Evolutionary conservation across 352 stramenopile species (phyloP), one percentile per base, ranked within the genome.

Genomic region (Aphanomyces cochlioides): DNA sequence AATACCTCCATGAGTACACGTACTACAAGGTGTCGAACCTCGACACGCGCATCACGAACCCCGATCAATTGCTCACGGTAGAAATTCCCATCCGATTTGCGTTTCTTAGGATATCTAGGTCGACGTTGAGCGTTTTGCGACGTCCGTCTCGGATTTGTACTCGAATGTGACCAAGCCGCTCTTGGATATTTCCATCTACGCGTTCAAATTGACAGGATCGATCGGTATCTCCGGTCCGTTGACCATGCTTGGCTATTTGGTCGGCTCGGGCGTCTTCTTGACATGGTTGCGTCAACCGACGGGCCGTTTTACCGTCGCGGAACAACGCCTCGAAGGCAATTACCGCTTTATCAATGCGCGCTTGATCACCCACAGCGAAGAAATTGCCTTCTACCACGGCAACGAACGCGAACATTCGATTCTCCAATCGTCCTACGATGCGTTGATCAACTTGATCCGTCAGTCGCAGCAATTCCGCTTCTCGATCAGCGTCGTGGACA

Each of bases 21-120:
- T 96, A 92, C 78, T 97, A 96, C 81, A 93, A 93, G 59, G 86
- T 96, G 50, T 90, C 89, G 5, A 96, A 97, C 72, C 70, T 96
- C 47, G 89, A 96, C 75, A 90, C 87, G 65, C 87, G 89, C 56
- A 90, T 97, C 57, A 81, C 84, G 8, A 95, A 97, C 72, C 84
- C 88, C 4, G 90, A 97, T 70, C 89, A 97, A 69, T 69, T 92
- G 15, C 78, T 96, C 7, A 93, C 88, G 7, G 84, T 69, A 37
- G 17, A 38, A 17, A 5, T 8, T 61, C 63, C 58, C 37, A 3
- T 12, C 17, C 19, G 41, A 39, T 19, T 13, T 45, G 36, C 34
- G 12, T 28, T 54, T 12, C 63, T 60, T 61, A 28, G 4, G 12
- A 36, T 0, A 1, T n/a, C 13, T 56, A 69, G 63, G 63, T 91